Base-by-base conservation (phyloP, 2,329 filamentous ascomycete genomes). In the Aspergillus carbonarius region DNA sequence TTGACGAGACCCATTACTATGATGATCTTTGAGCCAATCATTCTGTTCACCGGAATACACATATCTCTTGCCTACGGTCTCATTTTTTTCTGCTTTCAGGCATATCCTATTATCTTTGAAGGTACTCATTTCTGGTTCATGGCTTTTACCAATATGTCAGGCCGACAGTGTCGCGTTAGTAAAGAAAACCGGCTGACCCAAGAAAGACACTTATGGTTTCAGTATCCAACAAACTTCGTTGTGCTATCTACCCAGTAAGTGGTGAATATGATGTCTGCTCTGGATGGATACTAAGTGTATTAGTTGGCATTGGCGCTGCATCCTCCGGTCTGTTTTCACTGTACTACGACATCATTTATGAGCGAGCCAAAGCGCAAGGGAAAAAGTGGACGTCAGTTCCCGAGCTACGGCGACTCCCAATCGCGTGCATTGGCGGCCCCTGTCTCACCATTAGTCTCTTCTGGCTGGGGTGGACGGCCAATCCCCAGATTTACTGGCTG, bases 61-160 rank as follows among this genome's bases (percentile, higher is more conserved):
- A 79, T 92, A 10, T 86, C 90, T 34, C 79, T 93, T 27, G 82
- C 86, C 34, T 93, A 92, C 69, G 83, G 79, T 3, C 82, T 88
- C 60, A 84, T 88, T 61, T 88, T 86, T 79, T 90, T 93, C 75
- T 91, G 86, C 69, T 91, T 93, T 66, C 86, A 91, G 71, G 88
- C 88, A 2, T 93, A 88, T 70, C 87, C 87, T 1, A 80, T 88
- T 60, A 88, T 92, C 62, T 93, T 91, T 72, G 77, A 83, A 58
- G 67, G 70, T 70, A 63, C 12, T 51, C 40, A n/a, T 25, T 1
- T 13, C 4, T 10, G 9, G 4, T 18, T 5, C 3, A 8, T 32
- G 9, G n/a, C 0, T 32, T 9, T 2, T 1, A 5, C 1, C 8
- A 5, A 4, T 3, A 3, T 27, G 25, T 39, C 25, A 23, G 10